These are phyloP conservation scores for Termitomyces sp. DNA, from an alignment of 768 basidiomycete species.

Conservation along the genomic window DNA sequence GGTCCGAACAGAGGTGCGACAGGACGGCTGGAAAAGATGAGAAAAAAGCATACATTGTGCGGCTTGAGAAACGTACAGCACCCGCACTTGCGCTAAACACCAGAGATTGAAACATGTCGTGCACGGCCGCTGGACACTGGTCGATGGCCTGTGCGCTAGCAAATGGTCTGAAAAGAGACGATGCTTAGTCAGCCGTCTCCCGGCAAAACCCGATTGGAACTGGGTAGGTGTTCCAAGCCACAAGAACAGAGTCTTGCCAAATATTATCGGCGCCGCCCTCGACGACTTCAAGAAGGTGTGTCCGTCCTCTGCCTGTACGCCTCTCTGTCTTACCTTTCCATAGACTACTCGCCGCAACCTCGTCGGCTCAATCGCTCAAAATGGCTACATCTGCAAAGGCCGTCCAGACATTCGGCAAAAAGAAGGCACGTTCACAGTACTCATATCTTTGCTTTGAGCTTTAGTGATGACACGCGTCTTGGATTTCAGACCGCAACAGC, in stretches of 20 bases:
- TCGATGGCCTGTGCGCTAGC: constrained; percentile 1
- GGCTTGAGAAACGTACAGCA: constrained; percentile 1
- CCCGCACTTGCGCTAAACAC: not conserved
- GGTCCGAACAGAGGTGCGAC: not conserved
- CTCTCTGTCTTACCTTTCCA: not conserved
- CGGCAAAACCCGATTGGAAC: constrained; percentile 29
- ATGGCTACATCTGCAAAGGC: constrained; percentile 79
- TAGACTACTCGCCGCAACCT: constrained; percentile 16
- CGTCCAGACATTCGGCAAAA: constrained; percentile 99
- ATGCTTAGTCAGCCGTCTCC: constrained; percentile 30
- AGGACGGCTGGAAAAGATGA: not conserved
- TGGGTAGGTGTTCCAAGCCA: constrained; percentile 38
- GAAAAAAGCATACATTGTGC: not conserved
- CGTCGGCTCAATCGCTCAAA: constrained; percentile 30
- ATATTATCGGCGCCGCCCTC: constrained; percentile 34
- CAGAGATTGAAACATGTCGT: constrained; percentile 5
- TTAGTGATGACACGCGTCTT: not conserved
- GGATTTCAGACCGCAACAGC: constrained; percentile 85
- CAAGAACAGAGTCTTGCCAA: constrained; percentile 20
- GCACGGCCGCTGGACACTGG: not conserved
- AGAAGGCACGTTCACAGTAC: constrained; percentile 69
- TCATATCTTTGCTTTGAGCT: constrained; percentile 8
- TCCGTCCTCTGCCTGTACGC: not conserved
- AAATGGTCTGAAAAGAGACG: constrained; percentile 11
- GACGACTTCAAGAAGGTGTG: constrained; percentile 42